Conservation (phyloP, 1,139 yeast species). For the Hemisphaericaspora xylanilytica region DNA sequence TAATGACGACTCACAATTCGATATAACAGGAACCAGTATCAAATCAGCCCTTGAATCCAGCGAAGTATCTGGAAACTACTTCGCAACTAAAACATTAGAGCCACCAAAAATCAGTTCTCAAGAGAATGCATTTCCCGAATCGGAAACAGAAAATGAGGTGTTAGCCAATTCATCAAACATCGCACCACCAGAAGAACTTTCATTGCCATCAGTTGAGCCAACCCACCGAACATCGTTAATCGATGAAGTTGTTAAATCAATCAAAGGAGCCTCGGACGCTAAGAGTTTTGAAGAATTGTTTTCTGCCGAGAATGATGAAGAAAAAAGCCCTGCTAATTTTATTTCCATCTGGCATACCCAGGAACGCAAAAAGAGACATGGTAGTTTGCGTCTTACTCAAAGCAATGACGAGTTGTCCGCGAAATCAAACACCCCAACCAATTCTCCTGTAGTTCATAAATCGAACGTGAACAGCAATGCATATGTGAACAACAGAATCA, state of each 20-base stretch:
- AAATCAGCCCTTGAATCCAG: background rate
- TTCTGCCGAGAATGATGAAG: conserved; percentile 44
- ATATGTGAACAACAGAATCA: conserved; percentile 7
- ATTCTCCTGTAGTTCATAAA: background rate
- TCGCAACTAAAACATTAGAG: conserved; percentile 19
- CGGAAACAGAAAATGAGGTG: conserved; percentile 13
- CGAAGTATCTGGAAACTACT: background rate
- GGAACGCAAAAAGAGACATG: conserved; percentile 21
- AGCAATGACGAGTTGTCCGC: conserved; percentile 4
- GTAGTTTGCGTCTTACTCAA: conserved; percentile 10
- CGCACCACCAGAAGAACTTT: conserved; percentile 37
- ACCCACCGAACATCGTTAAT: conserved; percentile 30
- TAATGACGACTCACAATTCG: conserved; percentile 25
- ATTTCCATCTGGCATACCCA: conserved; percentile 48
- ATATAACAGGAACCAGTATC: conserved; percentile 3
- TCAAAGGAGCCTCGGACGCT: conserved; percentile 14
- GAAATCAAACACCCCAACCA: background rate
- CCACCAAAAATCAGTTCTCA: conserved; percentile 19
- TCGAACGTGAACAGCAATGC: background rate
- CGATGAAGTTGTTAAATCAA: conserved; percentile 34
- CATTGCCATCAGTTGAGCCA: conserved; percentile 39
- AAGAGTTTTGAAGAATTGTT: conserved; percentile 39
- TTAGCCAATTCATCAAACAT: conserved; percentile 47
- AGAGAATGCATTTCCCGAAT: conserved; percentile 7
- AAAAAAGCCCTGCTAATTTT: conserved; percentile 27